phyloP scores from a whole-genome alignment of 352 stramenopile genomes.

The Blastocystis sp. region DNA sequence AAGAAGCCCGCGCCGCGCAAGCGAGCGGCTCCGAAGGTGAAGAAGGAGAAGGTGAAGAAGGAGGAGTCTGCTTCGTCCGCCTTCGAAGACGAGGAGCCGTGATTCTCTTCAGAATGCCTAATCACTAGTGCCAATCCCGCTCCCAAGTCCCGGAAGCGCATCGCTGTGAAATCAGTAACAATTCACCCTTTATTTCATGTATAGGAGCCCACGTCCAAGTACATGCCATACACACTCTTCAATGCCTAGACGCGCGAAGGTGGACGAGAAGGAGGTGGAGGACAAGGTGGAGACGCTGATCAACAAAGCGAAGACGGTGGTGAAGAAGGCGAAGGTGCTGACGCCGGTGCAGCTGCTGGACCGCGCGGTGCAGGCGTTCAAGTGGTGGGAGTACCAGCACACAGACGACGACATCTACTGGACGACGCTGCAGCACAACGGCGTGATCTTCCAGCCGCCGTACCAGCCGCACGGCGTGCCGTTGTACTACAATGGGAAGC shows the following conservation, averaged over 20 bases:
- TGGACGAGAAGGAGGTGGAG: conserved; percentile 70
- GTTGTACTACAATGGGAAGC: conserved; percentile 79
- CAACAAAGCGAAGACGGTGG: conserved; percentile 63
- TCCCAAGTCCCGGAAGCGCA: not conserved
- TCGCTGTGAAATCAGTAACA: not conserved
- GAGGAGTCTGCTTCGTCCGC: conserved; percentile 57
- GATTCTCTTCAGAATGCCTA: not conserved
- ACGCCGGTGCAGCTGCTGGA: conserved; percentile 53
- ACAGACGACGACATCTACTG: conserved; percentile 80
- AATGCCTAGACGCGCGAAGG: not conserved
- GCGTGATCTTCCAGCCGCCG: conserved; percentile 90
- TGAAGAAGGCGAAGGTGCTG: conserved; percentile 64
- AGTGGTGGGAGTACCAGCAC: conserved; percentile 93
- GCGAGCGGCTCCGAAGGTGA: not conserved
- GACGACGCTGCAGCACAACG: conserved; percentile 97
- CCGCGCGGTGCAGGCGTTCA: conserved; percentile 79
- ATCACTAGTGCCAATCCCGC: not conserved
- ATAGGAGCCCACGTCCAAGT: not conserved
- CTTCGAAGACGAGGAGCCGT: not conserved
- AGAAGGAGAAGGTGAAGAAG: not conserved
- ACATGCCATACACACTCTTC: not conserved
- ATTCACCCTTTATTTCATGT: not conserved
- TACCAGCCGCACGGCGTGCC: conserved; percentile 92
- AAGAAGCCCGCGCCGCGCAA: not conserved
- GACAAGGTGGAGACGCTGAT: conserved; percentile 68